A percentile compares a stretch with the other conserved stretches of the same genome.
phyloP scores from a whole-genome alignment of 2,329 filamentous ascomycete genomes.

The Blumeriella jaapii region DNA sequence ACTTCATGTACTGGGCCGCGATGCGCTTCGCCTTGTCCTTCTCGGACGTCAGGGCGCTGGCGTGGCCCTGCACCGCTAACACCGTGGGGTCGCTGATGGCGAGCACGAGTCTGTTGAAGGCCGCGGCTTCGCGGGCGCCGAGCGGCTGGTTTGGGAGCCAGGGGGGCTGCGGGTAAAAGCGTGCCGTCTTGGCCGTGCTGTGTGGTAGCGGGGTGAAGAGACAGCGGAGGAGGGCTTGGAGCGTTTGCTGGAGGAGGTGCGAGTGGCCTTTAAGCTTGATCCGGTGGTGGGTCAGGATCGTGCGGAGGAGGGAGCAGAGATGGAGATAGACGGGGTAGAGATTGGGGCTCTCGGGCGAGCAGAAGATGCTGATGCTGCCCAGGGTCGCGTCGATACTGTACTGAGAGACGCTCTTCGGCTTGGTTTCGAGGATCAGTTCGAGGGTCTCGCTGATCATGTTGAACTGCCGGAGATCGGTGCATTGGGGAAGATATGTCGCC shows the following conservation, averaged over 20 bases:
- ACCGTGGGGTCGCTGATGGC: constrained; percentile 48
- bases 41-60: constrained; percentile 43
- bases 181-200: constrained; percentile 14
- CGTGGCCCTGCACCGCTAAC: constrained; percentile 38
- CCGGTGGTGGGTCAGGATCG: constrained; percentile 47
- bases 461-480: constrained; percentile 20
- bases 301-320: constrained; percentile 41
- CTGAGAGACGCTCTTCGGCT: constrained; percentile 25
- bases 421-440: constrained; percentile 25
- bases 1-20: constrained; percentile 50
- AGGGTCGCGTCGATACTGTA: constrained; percentile 27
- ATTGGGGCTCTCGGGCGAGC: constrained; percentile 20
- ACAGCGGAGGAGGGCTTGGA: constrained; percentile 44
- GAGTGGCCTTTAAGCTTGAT: constrained; percentile 51
- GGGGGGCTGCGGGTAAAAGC: constrained; percentile 17
- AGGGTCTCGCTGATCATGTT: constrained; percentile 24
- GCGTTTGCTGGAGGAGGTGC: constrained; percentile 41
- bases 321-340: constrained; percentile 22
- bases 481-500: constrained; percentile 16
- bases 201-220: constrained; percentile 34
- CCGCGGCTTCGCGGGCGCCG: constrained; percentile 35
- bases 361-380: constrained; percentile 24
- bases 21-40: constrained; percentile 49
- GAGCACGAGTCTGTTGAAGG: constrained; percentile 44
- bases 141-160: constrained; percentile 29